Percentiles rank a stretch among this genome's conserved stretches.
phyloP scores from a whole-genome alignment of 176 grass and related monocot species.

The Zea mays region DNA sequence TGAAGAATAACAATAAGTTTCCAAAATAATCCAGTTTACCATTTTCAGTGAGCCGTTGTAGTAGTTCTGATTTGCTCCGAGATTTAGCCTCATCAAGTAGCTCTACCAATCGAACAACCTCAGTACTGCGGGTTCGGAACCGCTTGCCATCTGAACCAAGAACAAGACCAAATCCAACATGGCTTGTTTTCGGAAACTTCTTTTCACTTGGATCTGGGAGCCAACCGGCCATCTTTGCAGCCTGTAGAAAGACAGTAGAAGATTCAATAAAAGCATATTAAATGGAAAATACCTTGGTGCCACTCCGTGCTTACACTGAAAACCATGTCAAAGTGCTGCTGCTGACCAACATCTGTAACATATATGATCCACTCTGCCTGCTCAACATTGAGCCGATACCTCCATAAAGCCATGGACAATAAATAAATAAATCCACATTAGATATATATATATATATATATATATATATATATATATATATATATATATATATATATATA shows the following conservation, averaged over 20 bases:
- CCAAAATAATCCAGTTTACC: slow-evolving; percentile 44
- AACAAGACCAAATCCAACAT: slow-evolving; percentile 96
- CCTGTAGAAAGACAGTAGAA: slow-evolving; percentile 40
- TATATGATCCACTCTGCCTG: slow-evolving; percentile 98
- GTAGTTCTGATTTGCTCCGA: slow-evolving; percentile 73
- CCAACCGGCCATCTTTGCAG: slow-evolving; percentile 83
- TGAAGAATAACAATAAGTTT: slow-evolving; percentile 1
- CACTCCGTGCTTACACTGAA: slow-evolving; percentile 59
- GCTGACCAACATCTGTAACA: slow-evolving; percentile 93
- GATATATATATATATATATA: no score
- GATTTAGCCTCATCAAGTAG: slow-evolving; percentile 94
- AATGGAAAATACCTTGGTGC: background rate
- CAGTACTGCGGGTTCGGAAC: slow-evolving; percentile 85
- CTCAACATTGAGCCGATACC: slow-evolving; percentile 81
- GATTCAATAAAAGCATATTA: background rate
- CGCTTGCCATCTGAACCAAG: slow-evolving; percentile 93
- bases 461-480: no score
- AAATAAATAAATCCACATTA: no score
- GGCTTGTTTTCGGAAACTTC: slow-evolving; percentile 68
- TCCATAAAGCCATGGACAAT: no score
- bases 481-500: no score
- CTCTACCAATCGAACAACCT: slow-evolving; percentile 82
- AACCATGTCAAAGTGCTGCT: slow-evolving; percentile 96
- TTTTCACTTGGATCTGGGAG: slow-evolving; percentile 61
- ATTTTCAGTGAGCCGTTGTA: slow-evolving; percentile 72